phyloP scores from a whole-genome alignment of 805 yeast species.

The Citeromyces matritensis region DNA sequence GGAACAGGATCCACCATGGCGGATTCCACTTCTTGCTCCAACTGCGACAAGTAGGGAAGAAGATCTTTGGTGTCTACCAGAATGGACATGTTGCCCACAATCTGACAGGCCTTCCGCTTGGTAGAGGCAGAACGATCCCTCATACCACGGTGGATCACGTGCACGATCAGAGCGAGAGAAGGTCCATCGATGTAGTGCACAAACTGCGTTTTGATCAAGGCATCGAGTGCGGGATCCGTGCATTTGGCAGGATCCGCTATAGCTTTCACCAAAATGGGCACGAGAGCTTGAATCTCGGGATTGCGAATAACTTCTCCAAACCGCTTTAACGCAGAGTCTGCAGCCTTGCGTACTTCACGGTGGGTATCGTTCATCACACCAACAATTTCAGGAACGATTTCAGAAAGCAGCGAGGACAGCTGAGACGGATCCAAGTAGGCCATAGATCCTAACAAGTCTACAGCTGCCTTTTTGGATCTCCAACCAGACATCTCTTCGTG shows the following conservation, averaged over 20 bases:
- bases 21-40: conserved; percentile 70
- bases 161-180: conserved; percentile 85
- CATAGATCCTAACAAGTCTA: conserved; percentile 92
- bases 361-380: conserved; percentile 91
- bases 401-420: conserved; percentile 74
- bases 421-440: conserved; percentile 95
- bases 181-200: conserved; percentile 98
- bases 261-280: conserved; percentile 77
- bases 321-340: conserved; percentile 72
- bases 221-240: conserved; percentile 80
- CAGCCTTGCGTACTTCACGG: conserved; percentile 93
- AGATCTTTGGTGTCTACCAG: conserved; percentile 81
- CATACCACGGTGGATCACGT: conserved; percentile 92
- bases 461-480: conserved; percentile 96
- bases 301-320: conserved; percentile 96
- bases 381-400: conserved; percentile 92
- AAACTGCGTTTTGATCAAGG: conserved; percentile 78
- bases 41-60: conserved; percentile 63
- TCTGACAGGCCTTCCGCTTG: conserved; percentile 89
- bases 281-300: conserved; percentile 90
- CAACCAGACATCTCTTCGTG: conserved; percentile 64
- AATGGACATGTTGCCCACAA: conserved; percentile 97
- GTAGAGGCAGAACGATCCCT: conserved; percentile 86
- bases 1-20: conserved; percentile 99
- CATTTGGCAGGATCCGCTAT: conserved; percentile 90